Evolutionary conservation across 106 monocot genomes (phyloP).

Genomic region (Dactylorhiza incarnata): DNA sequence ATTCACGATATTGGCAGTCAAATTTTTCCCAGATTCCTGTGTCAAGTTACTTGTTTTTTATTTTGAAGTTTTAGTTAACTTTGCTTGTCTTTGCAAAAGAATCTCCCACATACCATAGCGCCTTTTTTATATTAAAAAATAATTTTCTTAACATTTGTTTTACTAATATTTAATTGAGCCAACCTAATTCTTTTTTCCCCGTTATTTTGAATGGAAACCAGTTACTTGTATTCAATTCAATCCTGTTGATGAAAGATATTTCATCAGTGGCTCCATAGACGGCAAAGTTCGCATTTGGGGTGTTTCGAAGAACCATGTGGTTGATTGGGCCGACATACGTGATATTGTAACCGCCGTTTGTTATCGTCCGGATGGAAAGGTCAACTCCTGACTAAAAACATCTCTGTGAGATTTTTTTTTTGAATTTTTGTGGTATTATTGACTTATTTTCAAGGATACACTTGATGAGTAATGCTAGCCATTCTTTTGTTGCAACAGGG

Average conservation of each 20-base stretch:
- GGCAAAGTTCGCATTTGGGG: constrained; percentile 89
- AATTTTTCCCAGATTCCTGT: not conserved
- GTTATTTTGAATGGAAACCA: constrained; percentile 13
- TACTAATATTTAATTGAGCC: not conserved
- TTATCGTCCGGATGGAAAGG: constrained; percentile 75
- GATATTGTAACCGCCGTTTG: constrained; percentile 73
- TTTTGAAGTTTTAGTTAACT: too few species aligned
- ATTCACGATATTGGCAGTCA: not conserved
- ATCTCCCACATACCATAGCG: not conserved
- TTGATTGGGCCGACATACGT: constrained; percentile 66
- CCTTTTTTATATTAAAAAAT: not conserved
- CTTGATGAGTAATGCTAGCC: not conserved
- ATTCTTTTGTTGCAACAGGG: constrained; percentile 31
- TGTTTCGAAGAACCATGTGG: constrained; percentile 41
- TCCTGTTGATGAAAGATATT: constrained; percentile 56
- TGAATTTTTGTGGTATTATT: not conserved
- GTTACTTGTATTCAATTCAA: constrained; percentile 91
- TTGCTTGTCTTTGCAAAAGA: not conserved
- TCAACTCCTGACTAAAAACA: constrained; percentile 2
- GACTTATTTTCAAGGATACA: not conserved
- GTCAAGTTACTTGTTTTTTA: too few species aligned
- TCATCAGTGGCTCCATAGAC: constrained; percentile 87
- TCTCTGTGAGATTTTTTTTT: too few species aligned
- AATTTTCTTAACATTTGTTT: not conserved
- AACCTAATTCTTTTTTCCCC: not conserved